Conservation (phyloP, 2,329 filamentous ascomycete species). For the Gaeumannomyces sp. region DNA sequence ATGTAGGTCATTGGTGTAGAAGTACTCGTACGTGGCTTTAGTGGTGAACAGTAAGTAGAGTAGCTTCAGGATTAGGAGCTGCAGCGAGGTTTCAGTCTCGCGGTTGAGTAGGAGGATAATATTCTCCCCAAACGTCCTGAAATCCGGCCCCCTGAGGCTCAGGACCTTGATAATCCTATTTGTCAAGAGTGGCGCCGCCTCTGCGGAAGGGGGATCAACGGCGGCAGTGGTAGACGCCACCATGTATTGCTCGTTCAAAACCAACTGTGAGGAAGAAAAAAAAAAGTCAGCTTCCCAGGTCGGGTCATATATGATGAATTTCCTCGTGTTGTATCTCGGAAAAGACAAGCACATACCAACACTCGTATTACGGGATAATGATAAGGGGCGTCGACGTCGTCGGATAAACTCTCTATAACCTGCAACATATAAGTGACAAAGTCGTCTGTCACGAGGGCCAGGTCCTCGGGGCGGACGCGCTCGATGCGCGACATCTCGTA, state of each 20-base stretch:
- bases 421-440: conserved; percentile 81
- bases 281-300: background rate
- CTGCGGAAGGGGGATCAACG: conserved; percentile 29
- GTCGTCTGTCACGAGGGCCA: conserved; percentile 69
- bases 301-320: background rate
- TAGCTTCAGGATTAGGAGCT: conserved; percentile 92
- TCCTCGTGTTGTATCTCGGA: background rate
- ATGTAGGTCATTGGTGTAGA: conserved; percentile 94
- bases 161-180: conserved; percentile 92
- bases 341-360: conserved; percentile 53
- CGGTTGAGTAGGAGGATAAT: conserved; percentile 92
- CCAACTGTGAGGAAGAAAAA: conserved; percentile 51
- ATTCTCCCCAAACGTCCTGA: conserved; percentile 95
- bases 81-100: conserved; percentile 88
- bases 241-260: conserved; percentile 98
- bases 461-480: conserved; percentile 67
- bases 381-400: conserved; percentile 86
- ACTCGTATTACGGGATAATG: conserved; percentile 94
- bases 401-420: conserved; percentile 80
- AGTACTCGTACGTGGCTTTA: conserved; percentile 88
- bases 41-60: conserved; percentile 95
- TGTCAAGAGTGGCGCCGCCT: conserved; percentile 53
- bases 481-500: conserved; percentile 98
- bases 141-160: conserved; percentile 70
- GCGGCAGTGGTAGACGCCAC: conserved; percentile 57